Base-by-base conservation (phyloP, 164 flowering plant species). In the Paratinospora sagittata region DNA sequence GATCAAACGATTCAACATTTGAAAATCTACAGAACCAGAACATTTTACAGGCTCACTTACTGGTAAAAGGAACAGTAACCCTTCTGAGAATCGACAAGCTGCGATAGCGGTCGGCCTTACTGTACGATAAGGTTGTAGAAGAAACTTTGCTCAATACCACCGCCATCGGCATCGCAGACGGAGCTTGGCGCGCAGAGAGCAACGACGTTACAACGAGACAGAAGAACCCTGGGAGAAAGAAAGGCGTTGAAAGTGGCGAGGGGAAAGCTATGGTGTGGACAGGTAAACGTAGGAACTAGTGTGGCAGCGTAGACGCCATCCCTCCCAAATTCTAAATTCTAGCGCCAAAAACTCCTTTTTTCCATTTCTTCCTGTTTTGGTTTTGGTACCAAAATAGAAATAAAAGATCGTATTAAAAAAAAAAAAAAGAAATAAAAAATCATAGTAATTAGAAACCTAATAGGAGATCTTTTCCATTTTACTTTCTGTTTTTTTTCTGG, bases 71-170 rank as follows among this genome's bases (percentile, higher is more conserved):
- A n/a, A n/a, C n/a, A n/a, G n/a, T n/a, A n/a, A n/a, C n/a, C n/a
- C n/a, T n/a, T n/a, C n/a, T n/a, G n/a, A n/a, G n/a, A n/a, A n/a
- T n/a, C n/a, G n/a, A n/a, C n/a, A n/a, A n/a, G n/a, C n/a, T n/a
- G n/a, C 16, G 13, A 64, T 76, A 60, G 26, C 74, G 75, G 30
- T 27, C 21, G 67, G 66, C 12, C 17, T n/a, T 72, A 61, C 61
- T 10, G 30, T 12, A 68, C 11, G 82, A 79, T 30, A 80, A n/a
- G 14, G 71, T 73, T 3, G 78, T 11, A 0, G 85, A 77, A 1
- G 85, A 60, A n/a, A 74, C 76, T 0, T 79, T 77, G 75, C 82
- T 74, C 13, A 85, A 71, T 13, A 78, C 47, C 57, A 84, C 69
- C 63, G 87, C n/a, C n/a, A n/a, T 82, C 87, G 33, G 58, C 26